A percentile compares a stretch with the other conserved stretches of the same genome.
Evolutionary conservation across 805 yeast genomes (phyloP).

Genomic region (Ogataea angusta): DNA sequence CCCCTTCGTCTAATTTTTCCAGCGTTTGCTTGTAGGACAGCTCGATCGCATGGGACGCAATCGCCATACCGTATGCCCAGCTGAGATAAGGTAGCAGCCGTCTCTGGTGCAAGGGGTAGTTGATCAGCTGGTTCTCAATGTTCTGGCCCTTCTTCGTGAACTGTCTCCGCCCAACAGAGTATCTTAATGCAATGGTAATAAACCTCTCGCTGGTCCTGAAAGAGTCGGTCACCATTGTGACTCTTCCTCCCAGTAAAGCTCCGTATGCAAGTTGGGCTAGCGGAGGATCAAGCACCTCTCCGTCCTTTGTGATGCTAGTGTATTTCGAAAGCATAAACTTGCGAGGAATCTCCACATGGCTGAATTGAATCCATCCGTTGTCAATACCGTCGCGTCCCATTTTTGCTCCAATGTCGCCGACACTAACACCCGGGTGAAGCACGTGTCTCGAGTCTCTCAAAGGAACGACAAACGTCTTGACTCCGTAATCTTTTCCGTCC

Average conservation of each 20-base stretch:
- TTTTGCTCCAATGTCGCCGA: slow-evolving; percentile 92
- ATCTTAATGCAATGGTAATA: slow-evolving; percentile 80
- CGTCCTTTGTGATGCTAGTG: slow-evolving; percentile 64
- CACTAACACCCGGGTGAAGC: slow-evolving; percentile 71
- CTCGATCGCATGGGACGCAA: slow-evolving; percentile 64
- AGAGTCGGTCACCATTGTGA: slow-evolving; percentile 83
- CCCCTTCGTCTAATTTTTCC: slow-evolving; percentile 52
- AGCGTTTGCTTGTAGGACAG: slow-evolving; percentile 48
- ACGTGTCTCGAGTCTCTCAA: slow-evolving; percentile 73
- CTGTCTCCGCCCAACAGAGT: slow-evolving; percentile 87
- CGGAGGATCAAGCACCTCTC: slow-evolving; percentile 74
- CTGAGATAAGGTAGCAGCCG: slow-evolving; percentile 85
- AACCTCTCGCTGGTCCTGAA: slow-evolving; percentile 77
- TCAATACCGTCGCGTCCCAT: slow-evolving; percentile 97
- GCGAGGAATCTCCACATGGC: slow-evolving; percentile 79
- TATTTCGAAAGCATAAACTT: slow-evolving; percentile 79
- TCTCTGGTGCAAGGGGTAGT: slow-evolving; percentile 86
- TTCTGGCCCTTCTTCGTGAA: slow-evolving; percentile 49
- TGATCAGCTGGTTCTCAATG: slow-evolving; percentile 67
- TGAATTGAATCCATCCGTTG: slow-evolving; percentile 94
- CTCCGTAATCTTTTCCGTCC: slow-evolving; percentile 84
- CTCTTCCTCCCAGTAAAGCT: slow-evolving; percentile 86
- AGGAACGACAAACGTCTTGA: slow-evolving; percentile 89
- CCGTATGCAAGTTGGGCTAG: slow-evolving; percentile 86
- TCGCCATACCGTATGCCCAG: slow-evolving; percentile 69